Evolutionary conservation across 495 filamentous ascomycete species (phyloP).

Genomic region (Tetracladium marchalianum): DNA sequence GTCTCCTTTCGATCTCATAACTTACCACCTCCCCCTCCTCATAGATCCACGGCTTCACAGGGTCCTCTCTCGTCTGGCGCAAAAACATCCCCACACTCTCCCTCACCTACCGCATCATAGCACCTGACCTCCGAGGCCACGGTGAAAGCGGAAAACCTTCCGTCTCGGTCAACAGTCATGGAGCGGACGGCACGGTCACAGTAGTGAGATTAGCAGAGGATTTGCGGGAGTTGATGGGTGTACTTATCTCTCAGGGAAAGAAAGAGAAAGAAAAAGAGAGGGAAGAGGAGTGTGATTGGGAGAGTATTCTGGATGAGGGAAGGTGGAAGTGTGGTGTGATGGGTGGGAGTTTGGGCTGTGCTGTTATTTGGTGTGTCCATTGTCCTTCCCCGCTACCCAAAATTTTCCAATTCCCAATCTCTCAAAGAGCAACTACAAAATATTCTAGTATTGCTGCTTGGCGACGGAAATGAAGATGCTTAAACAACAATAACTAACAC

Average conservation of each 20-base stretch:
- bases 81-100: constrained; percentile 25
- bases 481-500: no score
- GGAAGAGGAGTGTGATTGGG: background rate
- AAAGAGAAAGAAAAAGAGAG: background rate
- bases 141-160: constrained; percentile 22
- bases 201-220: constrained; percentile 34
- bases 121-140: constrained; percentile 35
- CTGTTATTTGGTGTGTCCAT: constrained; percentile 36
- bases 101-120: constrained; percentile 21
- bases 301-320: background rate
- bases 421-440: no score
- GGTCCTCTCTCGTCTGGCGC: constrained; percentile 31
- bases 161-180: constrained; percentile 5
- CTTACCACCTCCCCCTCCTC: background rate
- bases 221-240: constrained; percentile 21
- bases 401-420: background rate
- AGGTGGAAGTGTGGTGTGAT: constrained; percentile 21
- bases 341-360: constrained; percentile 35
- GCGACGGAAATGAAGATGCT: no score
- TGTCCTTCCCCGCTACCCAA: constrained; percentile 21
- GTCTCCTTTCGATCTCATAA: no score
- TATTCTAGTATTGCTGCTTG: no score
- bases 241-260: constrained; percentile 17
- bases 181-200: constrained; percentile 32
- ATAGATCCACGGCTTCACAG: constrained; percentile 38